Evolutionary conservation across 176 grass and related monocot species (phyloP), one percentile per base, ranked within the genome.

Genomic region (Oryza meyeriana): DNA sequence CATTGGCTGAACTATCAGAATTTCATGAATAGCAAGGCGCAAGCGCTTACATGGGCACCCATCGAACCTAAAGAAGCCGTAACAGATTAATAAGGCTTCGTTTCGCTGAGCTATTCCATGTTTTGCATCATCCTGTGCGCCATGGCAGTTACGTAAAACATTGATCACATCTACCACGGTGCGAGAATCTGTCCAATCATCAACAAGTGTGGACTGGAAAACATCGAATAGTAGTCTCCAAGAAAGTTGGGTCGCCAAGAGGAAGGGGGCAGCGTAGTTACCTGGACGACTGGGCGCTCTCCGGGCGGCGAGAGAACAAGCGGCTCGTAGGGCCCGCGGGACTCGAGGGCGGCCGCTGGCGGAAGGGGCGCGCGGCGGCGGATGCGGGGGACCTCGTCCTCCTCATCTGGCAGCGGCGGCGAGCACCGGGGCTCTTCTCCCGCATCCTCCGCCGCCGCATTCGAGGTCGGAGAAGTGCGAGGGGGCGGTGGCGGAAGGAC

Each of bases 281-380:
- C 94, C 92, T 97, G 88, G 73, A 92, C 88, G 55, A 94, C 35
- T 16, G 90, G 90, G n/a, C 3, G 39, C 40, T 91, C 90, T 47
- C 77, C 90, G 8, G 87, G 78, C 20, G 77, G 71, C 72, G 95
- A 97, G 48, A 97, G 82, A 33, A 92, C 86, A 69, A 94, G 83
- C 3, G 95, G 92, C 57, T 97, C 92, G 76, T 91, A 94, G 8
- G 92, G 92, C 36, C 95, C 95, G 35, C 69, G 74, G 41, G 83
- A 25, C 17, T 81, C 83, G 24, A 92, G 71, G 69, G 69, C 34
- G 48, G 85, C 69, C 39, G 74, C 70, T 10, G 69, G 79, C 59
- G 79, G 73, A 9, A 86, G 71, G 77, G 77, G 78, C 63, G 72
- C 79, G 77, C 81, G 36, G 62, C 81, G 68, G 38, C 38, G 72